Conservation (phyloP, 192 early-diverging fungal genomes). For the Kickxella alabastrina region DNA sequence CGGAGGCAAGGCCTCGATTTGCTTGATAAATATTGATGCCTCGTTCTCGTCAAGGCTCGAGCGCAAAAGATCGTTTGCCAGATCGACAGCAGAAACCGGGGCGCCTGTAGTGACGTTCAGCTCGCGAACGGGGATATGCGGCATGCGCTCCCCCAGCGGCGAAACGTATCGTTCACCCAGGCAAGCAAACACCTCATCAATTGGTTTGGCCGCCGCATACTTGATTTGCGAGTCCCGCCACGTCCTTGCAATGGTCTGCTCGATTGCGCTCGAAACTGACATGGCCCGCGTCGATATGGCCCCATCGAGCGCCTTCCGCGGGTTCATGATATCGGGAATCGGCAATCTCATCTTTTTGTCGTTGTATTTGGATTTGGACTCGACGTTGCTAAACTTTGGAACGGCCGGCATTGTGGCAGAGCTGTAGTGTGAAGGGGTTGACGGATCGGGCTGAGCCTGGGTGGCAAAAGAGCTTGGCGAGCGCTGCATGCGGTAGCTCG, state of each 20-base stretch:
- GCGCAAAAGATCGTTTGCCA: constrained; percentile 35
- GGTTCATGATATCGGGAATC: constrained; percentile 1
- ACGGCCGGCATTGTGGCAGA: constrained; percentile 6
- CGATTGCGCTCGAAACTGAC: constrained; percentile 6
- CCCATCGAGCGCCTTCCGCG: not conserved
- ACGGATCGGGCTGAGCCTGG: not conserved
- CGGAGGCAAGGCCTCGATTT: constrained; percentile 38
- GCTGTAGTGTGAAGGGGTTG: not conserved
- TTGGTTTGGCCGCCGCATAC: constrained; percentile 10
- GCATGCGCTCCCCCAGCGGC: constrained; percentile 39
- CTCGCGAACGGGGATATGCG: constrained; percentile 25
- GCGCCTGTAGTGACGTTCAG: constrained; percentile 11
- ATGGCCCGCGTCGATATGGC: not conserved
- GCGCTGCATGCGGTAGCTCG: constrained; percentile 12
- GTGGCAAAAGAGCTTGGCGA: constrained; percentile 16
- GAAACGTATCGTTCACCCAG: constrained; percentile 28
- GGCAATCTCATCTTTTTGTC: not conserved
- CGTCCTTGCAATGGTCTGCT: constrained; percentile 11
- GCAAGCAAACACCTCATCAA: constrained; percentile 32
- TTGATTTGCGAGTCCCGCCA: constrained; percentile 13
- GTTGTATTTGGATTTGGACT: too few relatives aligned
- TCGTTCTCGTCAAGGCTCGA: constrained; percentile 26
- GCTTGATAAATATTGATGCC: constrained; percentile 17
- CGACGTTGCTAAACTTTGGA: too few relatives aligned
- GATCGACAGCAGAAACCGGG: constrained; percentile 26